phyloP scores from a whole-genome alignment of 257 asterid species.

The Phtheirospermum japonicum region DNA sequence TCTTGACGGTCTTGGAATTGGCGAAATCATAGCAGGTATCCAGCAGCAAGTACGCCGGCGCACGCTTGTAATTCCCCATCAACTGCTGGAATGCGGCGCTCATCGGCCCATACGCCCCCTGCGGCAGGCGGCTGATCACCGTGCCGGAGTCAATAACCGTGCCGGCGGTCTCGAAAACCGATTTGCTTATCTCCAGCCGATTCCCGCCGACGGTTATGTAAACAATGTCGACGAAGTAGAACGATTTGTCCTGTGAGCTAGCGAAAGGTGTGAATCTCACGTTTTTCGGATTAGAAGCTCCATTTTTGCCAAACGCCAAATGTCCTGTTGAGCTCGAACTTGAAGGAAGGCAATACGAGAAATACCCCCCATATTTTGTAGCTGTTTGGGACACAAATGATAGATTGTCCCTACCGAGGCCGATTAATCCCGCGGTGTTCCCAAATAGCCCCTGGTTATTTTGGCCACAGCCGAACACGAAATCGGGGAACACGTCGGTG shows the following conservation, averaged over 20 bases:
- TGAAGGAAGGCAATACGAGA: constrained; percentile 82
- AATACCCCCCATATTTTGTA: constrained; percentile 44
- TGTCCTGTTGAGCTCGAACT: constrained; percentile 57
- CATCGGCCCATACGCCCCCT: constrained; percentile 47
- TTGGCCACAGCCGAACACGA: constrained; percentile 76
- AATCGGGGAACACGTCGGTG: constrained; percentile 37
- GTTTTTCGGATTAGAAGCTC: not conserved
- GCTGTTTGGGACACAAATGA: constrained; percentile 68
- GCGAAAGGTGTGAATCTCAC: constrained; percentile 54
- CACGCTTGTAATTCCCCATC: constrained; percentile 51
- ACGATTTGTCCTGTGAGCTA: constrained; percentile 27
- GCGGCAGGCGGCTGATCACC: constrained; percentile 69
- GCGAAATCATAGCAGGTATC: constrained; percentile 69
- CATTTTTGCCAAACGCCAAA: constrained; percentile 49
- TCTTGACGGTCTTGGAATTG: constrained; percentile 20
- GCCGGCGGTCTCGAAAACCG: constrained; percentile 73
- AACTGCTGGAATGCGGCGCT: constrained; percentile 43
- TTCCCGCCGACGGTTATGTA: constrained; percentile 49
- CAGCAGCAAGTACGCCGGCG: constrained; percentile 45
- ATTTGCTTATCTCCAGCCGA: constrained; percentile 39
- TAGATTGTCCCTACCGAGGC: constrained; percentile 54
- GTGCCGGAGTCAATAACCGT: too few relatives aligned
- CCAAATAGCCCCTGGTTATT: constrained; percentile 64
- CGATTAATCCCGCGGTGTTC: constrained; percentile 56
- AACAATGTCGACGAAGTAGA: constrained; percentile 50